phyloP scores from a whole-genome alignment of 1,139 yeast species.

The Magnusiomyces ingens region DNA sequence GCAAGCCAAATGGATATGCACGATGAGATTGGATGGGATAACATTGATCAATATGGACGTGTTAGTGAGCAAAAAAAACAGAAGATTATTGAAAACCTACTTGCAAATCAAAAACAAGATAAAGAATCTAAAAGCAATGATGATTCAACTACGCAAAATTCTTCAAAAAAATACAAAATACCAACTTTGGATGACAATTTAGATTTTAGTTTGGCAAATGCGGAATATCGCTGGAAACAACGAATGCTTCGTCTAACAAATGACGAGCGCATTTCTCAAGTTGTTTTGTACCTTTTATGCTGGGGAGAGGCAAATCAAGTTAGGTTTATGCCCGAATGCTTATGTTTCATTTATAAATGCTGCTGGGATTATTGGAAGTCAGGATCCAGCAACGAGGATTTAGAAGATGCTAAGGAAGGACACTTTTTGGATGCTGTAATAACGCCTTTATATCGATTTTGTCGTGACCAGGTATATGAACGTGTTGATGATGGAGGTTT shows the following conservation, averaged over 20 bases:
- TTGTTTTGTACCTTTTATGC: slow-evolving; percentile 61
- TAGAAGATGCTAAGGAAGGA: slow-evolving; percentile 16
- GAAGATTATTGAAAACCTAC: slow-evolving; percentile 3
- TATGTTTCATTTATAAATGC: slow-evolving; percentile 74
- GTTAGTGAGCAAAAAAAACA: not conserved
- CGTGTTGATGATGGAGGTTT: slow-evolving; percentile 37
- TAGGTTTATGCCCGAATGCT: slow-evolving; percentile 78
- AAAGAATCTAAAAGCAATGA: slow-evolving; percentile 23
- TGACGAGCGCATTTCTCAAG: slow-evolving; percentile 53
- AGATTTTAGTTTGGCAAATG: slow-evolving; percentile 38
- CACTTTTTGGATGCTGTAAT: slow-evolving; percentile 57
- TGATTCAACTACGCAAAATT: slow-evolving; percentile 16
- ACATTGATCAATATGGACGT: slow-evolving; percentile 23
- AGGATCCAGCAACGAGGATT: not conserved
- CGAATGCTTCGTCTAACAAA: slow-evolving; percentile 52
- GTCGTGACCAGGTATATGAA: slow-evolving; percentile 49
- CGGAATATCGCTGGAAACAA: slow-evolving; percentile 45
- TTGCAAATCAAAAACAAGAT: slow-evolving; percentile 20
- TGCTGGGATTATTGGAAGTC: slow-evolving; percentile 56
- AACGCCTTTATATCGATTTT: slow-evolving; percentile 66
- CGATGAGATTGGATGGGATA: slow-evolving; percentile 42
- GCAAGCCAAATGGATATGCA: slow-evolving; percentile 56
- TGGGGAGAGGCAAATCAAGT: slow-evolving; percentile 91
- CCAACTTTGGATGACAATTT: slow-evolving; percentile 16
- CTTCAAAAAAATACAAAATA: slow-evolving; percentile 25